Evolutionary conservation across 2,329 filamentous ascomycete species (phyloP).

Genomic region (Elsinoe arachidis): DNA sequence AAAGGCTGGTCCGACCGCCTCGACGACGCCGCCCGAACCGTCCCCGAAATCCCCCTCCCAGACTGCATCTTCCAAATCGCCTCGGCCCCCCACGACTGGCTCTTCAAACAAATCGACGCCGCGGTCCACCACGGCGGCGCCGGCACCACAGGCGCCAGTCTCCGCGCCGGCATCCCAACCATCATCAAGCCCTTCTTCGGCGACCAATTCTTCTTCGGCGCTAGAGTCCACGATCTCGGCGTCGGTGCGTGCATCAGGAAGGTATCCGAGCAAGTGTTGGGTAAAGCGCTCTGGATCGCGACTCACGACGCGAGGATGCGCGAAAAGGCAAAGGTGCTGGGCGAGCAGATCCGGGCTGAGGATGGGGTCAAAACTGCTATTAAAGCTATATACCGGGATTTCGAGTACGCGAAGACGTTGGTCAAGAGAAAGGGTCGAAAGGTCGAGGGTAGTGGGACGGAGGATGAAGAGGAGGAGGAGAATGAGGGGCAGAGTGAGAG

Average conservation of each 20-base stretch:
- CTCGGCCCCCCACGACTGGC: constrained; percentile 89
- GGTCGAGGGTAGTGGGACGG: constrained; percentile 17
- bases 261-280: constrained; percentile 78
- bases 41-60: constrained; percentile 60
- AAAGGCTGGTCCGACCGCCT: constrained; percentile 95
- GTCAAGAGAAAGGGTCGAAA: constrained; percentile 50
- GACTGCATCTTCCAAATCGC: constrained; percentile 80
- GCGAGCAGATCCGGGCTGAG: constrained; percentile 81
- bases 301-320: constrained; percentile 90
- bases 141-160: constrained; percentile 86
- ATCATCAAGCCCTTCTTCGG: constrained; percentile 97
- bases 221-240: constrained; percentile 80
- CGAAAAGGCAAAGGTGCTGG: constrained; percentile 68
- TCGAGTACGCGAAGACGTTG: constrained; percentile 82
- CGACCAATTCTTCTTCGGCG: constrained; percentile 94
- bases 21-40: constrained; percentile 48
- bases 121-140: constrained; percentile 91
- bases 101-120: constrained; percentile 88
- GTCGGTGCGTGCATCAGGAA: constrained; percentile 85
- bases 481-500: constrained; percentile 27
- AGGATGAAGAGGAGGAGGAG: constrained; percentile 23
- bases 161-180: constrained; percentile 84
- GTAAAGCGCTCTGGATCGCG: constrained; percentile 80
- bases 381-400: constrained; percentile 84
- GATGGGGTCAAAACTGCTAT: constrained; percentile 85